These are phyloP conservation scores for Ramalina peruviana DNA, from an alignment of 495 filamentous ascomycete genomes.

Conservation along the genomic window DNA sequence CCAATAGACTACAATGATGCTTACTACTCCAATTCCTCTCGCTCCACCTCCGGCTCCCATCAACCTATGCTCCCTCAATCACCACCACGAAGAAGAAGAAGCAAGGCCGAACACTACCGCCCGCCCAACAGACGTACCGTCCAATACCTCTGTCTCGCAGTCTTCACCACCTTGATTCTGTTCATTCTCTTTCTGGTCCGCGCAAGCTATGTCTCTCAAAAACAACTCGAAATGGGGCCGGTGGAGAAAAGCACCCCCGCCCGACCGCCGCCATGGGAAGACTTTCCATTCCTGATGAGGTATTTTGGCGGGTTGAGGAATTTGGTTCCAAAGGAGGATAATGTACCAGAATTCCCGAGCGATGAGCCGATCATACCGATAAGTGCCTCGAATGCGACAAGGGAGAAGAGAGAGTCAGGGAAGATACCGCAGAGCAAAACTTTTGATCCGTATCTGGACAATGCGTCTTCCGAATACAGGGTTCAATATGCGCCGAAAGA, in stretches of 20 bases:
- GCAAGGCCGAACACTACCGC: slow-evolving; percentile 37
- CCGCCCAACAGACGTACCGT: slow-evolving; percentile 46
- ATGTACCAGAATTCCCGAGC: slow-evolving; percentile 60
- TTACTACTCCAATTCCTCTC: slow-evolving; percentile 26
- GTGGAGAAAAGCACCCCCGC: slow-evolving; percentile 30
- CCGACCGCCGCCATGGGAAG: slow-evolving; percentile 63
- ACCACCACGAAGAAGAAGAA: slow-evolving; percentile 21
- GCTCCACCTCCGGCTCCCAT: slow-evolving; percentile 38
- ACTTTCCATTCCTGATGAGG: slow-evolving; percentile 63
- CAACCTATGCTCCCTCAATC: slow-evolving; percentile 41
- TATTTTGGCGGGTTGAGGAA: slow-evolving; percentile 73
- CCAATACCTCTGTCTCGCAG: slow-evolving; percentile 54
- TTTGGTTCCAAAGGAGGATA: slow-evolving; percentile 45
- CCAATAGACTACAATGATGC: slow-evolving; percentile 14
- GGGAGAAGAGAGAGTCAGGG: slow-evolving; percentile 14
- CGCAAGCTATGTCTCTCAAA: slow-evolving; percentile 52
- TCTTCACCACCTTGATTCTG: slow-evolving; percentile 52
- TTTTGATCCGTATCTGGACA: slow-evolving; percentile 58
- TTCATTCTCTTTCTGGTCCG: slow-evolving; percentile 60
- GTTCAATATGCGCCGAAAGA: slow-evolving; percentile 45
- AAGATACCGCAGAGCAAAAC: slow-evolving; percentile 36
- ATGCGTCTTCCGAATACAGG: slow-evolving; percentile 44
- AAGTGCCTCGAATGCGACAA: slow-evolving; percentile 12
- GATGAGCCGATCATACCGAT: slow-evolving; percentile 28
- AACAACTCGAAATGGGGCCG: slow-evolving; percentile 34